phyloP scores from a whole-genome alignment of 345 rosid genomes.

The Rhodomyrtus tomentosa region DNA sequence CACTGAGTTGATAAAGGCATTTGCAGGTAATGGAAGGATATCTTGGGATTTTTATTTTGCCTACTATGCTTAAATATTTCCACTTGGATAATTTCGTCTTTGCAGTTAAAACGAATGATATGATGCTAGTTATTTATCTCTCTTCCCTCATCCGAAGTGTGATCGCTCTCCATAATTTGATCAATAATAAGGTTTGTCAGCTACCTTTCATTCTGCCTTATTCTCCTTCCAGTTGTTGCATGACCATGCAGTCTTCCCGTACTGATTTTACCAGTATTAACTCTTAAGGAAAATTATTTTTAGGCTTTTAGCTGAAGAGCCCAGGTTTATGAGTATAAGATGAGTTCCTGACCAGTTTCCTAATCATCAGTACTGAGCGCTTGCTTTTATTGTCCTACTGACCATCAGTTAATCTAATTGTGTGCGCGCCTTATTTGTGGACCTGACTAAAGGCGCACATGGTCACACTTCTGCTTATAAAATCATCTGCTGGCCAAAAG shows the following conservation, averaged over 20 bases:
- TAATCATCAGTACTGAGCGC: background rate
- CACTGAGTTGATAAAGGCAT: conserved; percentile 59
- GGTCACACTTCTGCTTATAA: no score
- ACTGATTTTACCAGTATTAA: background rate
- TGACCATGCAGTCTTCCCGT: background rate
- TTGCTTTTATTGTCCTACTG: background rate
- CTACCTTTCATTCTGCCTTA: background rate
- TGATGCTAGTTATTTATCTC: conserved; percentile 80
- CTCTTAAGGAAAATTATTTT: background rate
- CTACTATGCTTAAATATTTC: background rate
- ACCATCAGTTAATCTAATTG: background rate
- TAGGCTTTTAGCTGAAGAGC: background rate
- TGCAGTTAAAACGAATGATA: conserved; percentile 86
- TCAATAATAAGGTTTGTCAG: conserved; percentile 73
- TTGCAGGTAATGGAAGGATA: conserved; percentile 47
- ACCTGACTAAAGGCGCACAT: background rate
- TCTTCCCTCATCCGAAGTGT: conserved; percentile 77
- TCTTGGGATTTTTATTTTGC: background rate
- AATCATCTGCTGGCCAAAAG: no score
- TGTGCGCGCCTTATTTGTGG: background rate
- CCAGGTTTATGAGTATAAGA: background rate
- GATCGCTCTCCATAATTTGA: conserved; percentile 90
- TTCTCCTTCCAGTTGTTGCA: no score
- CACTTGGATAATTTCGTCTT: background rate
- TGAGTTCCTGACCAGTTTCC: background rate